A percentile compares a stretch with the other conserved stretches of the same genome.
These are phyloP conservation scores for Pythium diclinum DNA, from an alignment of 352 stramenopile species.

Conservation along the genomic window DNA sequence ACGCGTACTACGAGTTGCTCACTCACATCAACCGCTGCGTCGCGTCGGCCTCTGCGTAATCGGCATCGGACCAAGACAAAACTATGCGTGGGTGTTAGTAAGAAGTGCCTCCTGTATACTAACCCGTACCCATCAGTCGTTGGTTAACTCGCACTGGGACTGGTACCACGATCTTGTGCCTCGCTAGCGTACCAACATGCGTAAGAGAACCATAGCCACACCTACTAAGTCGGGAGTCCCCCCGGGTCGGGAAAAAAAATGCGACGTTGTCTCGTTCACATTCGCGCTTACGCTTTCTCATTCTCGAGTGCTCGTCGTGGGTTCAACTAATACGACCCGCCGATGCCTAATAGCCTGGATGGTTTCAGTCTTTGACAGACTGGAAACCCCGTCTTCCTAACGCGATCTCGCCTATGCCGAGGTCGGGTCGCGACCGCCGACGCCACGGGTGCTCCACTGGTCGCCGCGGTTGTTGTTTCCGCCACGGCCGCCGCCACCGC, in stretches of 20 bases:
- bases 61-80: not conserved
- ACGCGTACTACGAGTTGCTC: not conserved
- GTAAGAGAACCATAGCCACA: not conserved
- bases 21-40: not conserved
- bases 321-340: not conserved
- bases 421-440: conserved; percentile 10
- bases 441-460: conserved; percentile 31
- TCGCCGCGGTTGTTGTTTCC: conserved; percentile 28
- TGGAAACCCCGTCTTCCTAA: not conserved
- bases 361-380: not conserved
- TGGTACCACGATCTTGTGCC: too few species aligned
- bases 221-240: not conserved
- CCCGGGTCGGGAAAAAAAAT: not conserved
- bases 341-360: not conserved
- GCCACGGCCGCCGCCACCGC: conserved; percentile 20
- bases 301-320: not conserved
- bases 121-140: not conserved
- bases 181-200: too few species aligned
- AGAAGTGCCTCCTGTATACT: not conserved
- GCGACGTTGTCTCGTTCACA: not conserved
- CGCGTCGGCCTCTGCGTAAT: not conserved
- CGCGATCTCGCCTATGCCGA: not conserved
- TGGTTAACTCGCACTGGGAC: too few species aligned
- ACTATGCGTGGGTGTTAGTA: not conserved
- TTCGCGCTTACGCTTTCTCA: not conserved